These are phyloP conservation scores for Leptomonas seymouri DNA, from an alignment of 208 protist genomes.

Conservation along the genomic window DNA sequence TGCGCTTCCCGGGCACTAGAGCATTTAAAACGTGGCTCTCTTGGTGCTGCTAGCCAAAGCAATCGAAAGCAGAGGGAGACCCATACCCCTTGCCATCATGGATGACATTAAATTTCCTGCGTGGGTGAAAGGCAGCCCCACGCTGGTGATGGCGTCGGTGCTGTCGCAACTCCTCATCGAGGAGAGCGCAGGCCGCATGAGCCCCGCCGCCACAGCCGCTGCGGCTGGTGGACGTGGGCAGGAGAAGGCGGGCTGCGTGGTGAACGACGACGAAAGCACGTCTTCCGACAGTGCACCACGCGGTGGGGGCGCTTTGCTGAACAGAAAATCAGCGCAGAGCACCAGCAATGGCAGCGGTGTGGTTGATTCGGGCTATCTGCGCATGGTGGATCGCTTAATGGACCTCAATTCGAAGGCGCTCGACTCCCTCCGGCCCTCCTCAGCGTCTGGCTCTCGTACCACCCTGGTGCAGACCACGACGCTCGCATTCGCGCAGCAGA, in stretches of 20 bases:
- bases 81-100: conserved; percentile 45
- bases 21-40: background rate
- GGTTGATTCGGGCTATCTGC: conserved; percentile 29
- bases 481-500: background rate
- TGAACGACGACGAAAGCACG: background rate
- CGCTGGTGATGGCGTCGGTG: conserved; percentile 58
- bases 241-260: background rate
- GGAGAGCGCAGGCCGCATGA: background rate
- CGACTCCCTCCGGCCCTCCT: conserved; percentile 27
- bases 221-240: background rate
- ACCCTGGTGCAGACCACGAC: conserved; percentile 14
- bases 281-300: background rate
- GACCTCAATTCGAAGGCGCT: conserved; percentile 34
- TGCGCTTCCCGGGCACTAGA: too few species aligned
- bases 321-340: background rate
- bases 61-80: too few species aligned
- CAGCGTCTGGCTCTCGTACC: conserved; percentile 6
- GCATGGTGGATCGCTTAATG: conserved; percentile 37
- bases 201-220: background rate
- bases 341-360: background rate
- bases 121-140: conserved; percentile 67
- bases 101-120: conserved; percentile 74
- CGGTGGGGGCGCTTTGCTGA: background rate
- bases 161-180: conserved; percentile 39
- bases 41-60: too few species aligned